These are phyloP conservation scores for Yamadazyma phyllophila DNA, from an alignment of 805 yeast genomes.

Conservation along the genomic window DNA sequence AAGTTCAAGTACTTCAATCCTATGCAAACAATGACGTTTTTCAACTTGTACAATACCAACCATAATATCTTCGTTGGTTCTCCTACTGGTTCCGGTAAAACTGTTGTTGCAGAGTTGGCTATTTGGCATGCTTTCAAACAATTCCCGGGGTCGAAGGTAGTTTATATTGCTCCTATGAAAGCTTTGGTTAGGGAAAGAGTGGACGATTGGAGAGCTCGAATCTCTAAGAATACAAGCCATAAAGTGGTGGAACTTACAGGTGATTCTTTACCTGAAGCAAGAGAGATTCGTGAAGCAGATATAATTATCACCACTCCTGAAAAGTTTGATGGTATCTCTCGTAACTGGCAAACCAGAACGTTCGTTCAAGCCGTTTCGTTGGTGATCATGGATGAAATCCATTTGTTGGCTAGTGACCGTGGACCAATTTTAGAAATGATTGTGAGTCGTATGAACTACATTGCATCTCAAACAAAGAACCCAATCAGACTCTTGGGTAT, in stretches of 20 bases:
- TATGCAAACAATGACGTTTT: conserved; percentile 97
- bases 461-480: conserved; percentile 56
- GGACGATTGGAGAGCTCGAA: conserved; percentile 68
- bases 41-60: conserved; percentile 76
- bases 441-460: conserved; percentile 81
- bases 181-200: conserved; percentile 83
- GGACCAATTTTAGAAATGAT: conserved; percentile 87
- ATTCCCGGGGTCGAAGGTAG: conserved; percentile 76
- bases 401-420: conserved; percentile 77
- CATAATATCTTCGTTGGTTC: conserved; percentile 90
- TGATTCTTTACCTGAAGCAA: conserved; percentile 73
- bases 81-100: conserved; percentile 98
- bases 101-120: conserved; percentile 94
- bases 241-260: conserved; percentile 78
- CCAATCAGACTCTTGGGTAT: conserved; percentile 70
- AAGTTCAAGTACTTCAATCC: conserved; percentile 90
- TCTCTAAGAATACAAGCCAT: conserved; percentile 44
- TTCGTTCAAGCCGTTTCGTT: conserved; percentile 74
- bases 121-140: conserved; percentile 93
- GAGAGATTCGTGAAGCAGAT: conserved; percentile 64
- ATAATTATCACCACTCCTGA: conserved; percentile 83
- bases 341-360: conserved; percentile 78
- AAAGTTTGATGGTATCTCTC: conserved; percentile 83
- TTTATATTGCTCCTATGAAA: conserved; percentile 87
- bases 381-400: conserved; percentile 84